A percentile compares a stretch with the other conserved stretches of the same genome.
These are phyloP conservation scores for Amanita muscaria DNA, from an alignment of 768 basidiomycete species.

Conservation along the genomic window DNA sequence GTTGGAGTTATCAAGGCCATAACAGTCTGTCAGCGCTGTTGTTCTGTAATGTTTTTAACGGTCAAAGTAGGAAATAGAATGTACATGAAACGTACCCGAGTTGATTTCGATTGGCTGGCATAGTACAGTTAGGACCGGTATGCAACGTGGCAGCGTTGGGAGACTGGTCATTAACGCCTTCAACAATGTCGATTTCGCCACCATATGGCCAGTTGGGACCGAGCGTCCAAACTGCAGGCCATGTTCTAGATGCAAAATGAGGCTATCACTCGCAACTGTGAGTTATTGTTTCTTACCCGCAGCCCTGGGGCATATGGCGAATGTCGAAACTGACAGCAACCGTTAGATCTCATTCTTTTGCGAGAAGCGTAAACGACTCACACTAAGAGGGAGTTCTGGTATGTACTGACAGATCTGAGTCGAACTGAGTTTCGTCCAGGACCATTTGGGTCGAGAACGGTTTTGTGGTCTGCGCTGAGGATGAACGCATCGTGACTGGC, in stretches of 20 bases:
- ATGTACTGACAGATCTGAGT: constrained; percentile 41
- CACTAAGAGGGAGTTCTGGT: constrained; percentile 46
- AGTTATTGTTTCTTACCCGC: constrained; percentile 26
- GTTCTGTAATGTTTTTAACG: too few relatives aligned
- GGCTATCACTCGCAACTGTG: constrained; percentile 6
- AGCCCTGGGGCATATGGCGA: constrained; percentile 52
- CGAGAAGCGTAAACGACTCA: constrained; percentile 19
- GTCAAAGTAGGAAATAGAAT: too few relatives aligned
- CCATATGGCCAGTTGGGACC: constrained; percentile 28
- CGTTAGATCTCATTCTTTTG: too few relatives aligned
- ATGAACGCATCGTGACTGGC: constrained; percentile 40
- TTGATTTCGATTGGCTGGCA: constrained; percentile 28
- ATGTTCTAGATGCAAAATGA: constrained; percentile 19
- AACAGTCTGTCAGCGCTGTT: too few relatives aligned
- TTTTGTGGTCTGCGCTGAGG: constrained; percentile 42
- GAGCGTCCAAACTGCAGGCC: constrained; percentile 38
- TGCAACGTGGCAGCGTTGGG: constrained; percentile 50
- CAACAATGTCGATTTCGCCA: constrained; percentile 41
- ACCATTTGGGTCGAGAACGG: constrained; percentile 32
- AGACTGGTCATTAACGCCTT: constrained; percentile 46
- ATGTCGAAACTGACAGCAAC: constrained; percentile 23
- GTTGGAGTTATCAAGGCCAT: constrained; percentile 28
- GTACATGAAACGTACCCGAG: too few relatives aligned
- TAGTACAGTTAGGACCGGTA: constrained; percentile 40
- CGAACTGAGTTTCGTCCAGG: constrained; percentile 49